phyloP scores from a whole-genome alignment of 169 alveolate species.

The Plasmodium sp. region DNA sequence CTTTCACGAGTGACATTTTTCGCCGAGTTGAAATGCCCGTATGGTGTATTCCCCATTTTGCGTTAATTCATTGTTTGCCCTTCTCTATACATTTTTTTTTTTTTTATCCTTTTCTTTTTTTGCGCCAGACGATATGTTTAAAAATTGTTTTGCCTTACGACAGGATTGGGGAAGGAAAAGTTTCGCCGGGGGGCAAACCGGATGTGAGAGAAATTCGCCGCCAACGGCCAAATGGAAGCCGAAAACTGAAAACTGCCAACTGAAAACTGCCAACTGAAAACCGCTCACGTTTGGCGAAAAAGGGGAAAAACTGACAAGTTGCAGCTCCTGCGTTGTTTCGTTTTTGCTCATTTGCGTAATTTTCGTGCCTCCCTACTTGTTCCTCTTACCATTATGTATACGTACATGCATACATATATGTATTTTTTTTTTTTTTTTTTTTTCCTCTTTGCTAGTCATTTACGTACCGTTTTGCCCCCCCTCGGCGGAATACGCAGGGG shows the following conservation, averaged over 20 bases:
- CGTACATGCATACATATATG: neutral
- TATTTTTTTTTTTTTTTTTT: neutral
- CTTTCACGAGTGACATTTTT: neutral
- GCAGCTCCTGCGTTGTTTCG: neutral
- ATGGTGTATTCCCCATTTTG: neutral
- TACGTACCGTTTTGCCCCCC: neutral
- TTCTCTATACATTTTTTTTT: neutral
- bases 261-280: neutral
- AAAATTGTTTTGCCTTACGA: neutral
- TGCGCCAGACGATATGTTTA: neutral
- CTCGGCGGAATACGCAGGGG: neutral
- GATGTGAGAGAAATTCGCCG: neutral
- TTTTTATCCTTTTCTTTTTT: neutral
- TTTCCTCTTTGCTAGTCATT: neutral
- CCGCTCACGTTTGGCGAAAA: neutral
- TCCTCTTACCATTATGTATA: neutral
- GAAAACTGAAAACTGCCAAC: no score
- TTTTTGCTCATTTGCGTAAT: neutral
- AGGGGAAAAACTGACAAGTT: neutral
- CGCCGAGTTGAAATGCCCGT: neutral
- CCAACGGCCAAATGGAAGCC: neutral
- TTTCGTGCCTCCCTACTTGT: neutral
- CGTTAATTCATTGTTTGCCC: neutral
- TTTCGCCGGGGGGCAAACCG: neutral
- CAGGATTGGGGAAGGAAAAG: neutral